phyloP scores from a whole-genome alignment of 176 grass and related monocot genomes.

The Bolboschoenus planiculmis region DNA sequence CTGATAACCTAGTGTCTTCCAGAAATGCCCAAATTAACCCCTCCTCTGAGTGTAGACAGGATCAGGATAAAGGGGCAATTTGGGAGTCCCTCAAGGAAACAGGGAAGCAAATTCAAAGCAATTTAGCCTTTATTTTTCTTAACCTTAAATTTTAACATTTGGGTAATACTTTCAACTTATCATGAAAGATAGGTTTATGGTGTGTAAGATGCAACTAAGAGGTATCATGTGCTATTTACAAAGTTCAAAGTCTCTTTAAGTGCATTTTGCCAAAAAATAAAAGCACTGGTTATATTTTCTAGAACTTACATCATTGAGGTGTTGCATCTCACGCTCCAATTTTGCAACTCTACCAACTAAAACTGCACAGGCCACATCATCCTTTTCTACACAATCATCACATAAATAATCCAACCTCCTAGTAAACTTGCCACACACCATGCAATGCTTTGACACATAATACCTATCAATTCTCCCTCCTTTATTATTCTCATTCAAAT shows the following conservation, averaged over 20 bases:
- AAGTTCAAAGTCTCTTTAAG: neutral
- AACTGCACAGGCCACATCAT: constrained; percentile 44
- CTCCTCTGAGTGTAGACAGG: neutral
- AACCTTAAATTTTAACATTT: neutral
- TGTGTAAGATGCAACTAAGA: neutral
- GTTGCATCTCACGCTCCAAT: constrained; percentile 74
- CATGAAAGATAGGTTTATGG: neutral
- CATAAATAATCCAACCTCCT: constrained; percentile 55
- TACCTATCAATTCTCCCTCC: constrained; percentile 77
- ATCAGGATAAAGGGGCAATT: neutral
- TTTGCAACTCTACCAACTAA: constrained; percentile 61
- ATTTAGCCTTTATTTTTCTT: neutral
- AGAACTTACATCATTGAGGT: constrained; percentile 64
- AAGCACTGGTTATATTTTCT: neutral
- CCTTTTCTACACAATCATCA: constrained; percentile 51
- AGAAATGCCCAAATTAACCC: neutral
- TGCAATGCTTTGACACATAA: constrained; percentile 76
- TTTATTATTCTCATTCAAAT: constrained; percentile 37
- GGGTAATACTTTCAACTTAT: neutral
- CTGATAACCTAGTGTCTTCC: neutral
- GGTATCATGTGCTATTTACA: neutral
- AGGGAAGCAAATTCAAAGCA: neutral
- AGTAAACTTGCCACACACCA: constrained; percentile 56
- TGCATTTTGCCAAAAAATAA: neutral
- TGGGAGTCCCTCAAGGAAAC: neutral